Evolutionary conservation across 768 basidiomycete genomes (phyloP), one percentile per base, ranked within the genome.

Genomic region (Suillus ampliporus): DNA sequence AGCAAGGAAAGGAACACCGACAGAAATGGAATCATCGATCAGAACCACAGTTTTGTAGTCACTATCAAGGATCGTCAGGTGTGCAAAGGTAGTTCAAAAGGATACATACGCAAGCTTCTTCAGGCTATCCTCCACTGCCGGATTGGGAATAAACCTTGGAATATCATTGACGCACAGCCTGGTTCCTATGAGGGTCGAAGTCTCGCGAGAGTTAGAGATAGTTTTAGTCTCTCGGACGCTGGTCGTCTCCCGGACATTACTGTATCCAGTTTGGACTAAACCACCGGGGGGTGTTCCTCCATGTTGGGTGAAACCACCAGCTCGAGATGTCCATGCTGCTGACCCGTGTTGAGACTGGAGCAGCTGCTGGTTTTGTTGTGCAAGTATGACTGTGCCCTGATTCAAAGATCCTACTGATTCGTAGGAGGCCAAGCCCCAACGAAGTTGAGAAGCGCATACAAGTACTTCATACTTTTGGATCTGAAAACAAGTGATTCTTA

Each of bases 381-480:
- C 74, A 47, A 75, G 72, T 43, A 75, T 58, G 43, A 75, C 72
- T 1, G 74, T 75, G 10, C 74, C 75, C 62, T 72, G 75, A 15
- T 60, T 28, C 40, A 72, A 67, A 43, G 53, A 40, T 4, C 57
- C 44, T 10, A 67, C 64, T 15, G 48, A 1, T 14, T 64, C 67
- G 2, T 50, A 28, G 37, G 59, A 15, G 52, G 59, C 21, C 34
- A 60, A 26, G 14, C 59, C 59, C 59, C 59, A 60, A 13, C 47
- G 47, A 21, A 60, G 11, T 41, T 51, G 37, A 21, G 59, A 54
- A 56, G 46, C 59, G 13, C 59, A 58, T 9, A 54, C 59, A 6
- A 60, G 46, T 17, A 60, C 59, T 41, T 60, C 59, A 40, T 60
- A 60, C n/a, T 35, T 26, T 13, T 15, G 15, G 17, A 54, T 31